These are phyloP conservation scores for Lentinula lateritia DNA, from an alignment of 768 basidiomycete species.

Conservation along the genomic window DNA sequence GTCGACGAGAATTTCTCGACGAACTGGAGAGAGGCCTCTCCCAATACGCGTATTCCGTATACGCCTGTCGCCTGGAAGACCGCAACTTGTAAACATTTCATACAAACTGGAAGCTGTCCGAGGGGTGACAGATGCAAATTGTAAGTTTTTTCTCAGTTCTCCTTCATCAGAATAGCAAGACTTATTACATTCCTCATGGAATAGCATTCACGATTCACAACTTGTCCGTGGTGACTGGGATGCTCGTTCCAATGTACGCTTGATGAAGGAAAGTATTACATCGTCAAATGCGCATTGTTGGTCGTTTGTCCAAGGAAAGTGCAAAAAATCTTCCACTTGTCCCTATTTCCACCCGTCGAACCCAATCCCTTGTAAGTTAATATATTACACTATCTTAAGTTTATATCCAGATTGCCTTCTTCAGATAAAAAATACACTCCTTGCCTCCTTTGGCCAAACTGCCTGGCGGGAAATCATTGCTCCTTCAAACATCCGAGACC, in stretches of 20 bases:
- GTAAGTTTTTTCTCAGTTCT: slow-evolving; percentile 21
- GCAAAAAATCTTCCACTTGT: slow-evolving; percentile 17
- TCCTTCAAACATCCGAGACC: slow-evolving; percentile 24
- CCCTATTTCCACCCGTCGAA: slow-evolving; percentile 26
- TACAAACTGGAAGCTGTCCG: slow-evolving; percentile 38
- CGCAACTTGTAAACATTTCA: slow-evolving; percentile 34
- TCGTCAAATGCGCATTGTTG: slow-evolving; percentile 9
- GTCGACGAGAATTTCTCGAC: not conserved
- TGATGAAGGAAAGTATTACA: not conserved
- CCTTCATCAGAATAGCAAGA: not conserved
- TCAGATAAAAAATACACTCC: slow-evolving; percentile 30
- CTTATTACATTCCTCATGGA: slow-evolving; percentile 14
- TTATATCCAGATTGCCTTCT: not conserved
- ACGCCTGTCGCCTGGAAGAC: slow-evolving; percentile 25
- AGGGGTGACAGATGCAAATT: slow-evolving; percentile 34
- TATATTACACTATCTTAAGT: not conserved
- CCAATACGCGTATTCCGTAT: slow-evolving; percentile 7
- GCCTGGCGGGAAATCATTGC: slow-evolving; percentile 16
- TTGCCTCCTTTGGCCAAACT: slow-evolving; percentile 27
- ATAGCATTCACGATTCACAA: slow-evolving; percentile 27
- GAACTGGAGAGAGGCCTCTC: not conserved
- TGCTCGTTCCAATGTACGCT: not conserved
- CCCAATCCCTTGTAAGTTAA: slow-evolving; percentile 25
- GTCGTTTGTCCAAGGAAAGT: slow-evolving; percentile 25
- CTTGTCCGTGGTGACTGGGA: slow-evolving; percentile 13